Conservation (phyloP, 2,329 filamentous ascomycete genomes). For the Talaromyces amestolkiae region DNA sequence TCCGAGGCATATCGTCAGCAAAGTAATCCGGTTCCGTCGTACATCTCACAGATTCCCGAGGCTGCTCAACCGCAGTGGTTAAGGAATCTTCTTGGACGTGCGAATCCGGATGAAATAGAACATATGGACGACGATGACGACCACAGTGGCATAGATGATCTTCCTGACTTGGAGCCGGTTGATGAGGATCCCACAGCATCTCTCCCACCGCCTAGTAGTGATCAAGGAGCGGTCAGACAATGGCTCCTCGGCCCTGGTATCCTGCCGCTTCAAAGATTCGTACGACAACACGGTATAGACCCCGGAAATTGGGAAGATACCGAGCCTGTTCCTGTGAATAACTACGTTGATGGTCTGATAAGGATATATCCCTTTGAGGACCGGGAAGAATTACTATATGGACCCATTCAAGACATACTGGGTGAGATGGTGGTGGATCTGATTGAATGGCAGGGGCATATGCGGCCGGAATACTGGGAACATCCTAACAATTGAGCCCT, state of each 20-base stretch:
- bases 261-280: slow-evolving; percentile 35
- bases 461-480: slow-evolving; percentile 25
- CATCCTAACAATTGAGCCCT: background rate
- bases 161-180: slow-evolving; percentile 19
- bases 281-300: slow-evolving; percentile 41
- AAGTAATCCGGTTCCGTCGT: slow-evolving; percentile 34
- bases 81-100: slow-evolving; percentile 35
- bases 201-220: slow-evolving; percentile 26
- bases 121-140: slow-evolving; percentile 26
- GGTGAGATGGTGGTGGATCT: slow-evolving; percentile 38
- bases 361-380: slow-evolving; percentile 27
- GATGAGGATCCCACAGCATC: background rate
- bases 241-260: slow-evolving; percentile 37
- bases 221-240: slow-evolving; percentile 31
- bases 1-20: slow-evolving; percentile 38
- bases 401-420: slow-evolving; percentile 31
- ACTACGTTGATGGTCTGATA: slow-evolving; percentile 36
- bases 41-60: slow-evolving; percentile 33
- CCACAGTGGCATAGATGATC: slow-evolving; percentile 22
- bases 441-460: slow-evolving; percentile 38
- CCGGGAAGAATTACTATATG: slow-evolving; percentile 31
- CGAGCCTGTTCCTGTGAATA: slow-evolving; percentile 35
- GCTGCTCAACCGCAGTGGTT: slow-evolving; percentile 36
- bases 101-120: slow-evolving; percentile 31
- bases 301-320: slow-evolving; percentile 42